phyloP scores from a whole-genome alignment of 2,329 filamentous ascomycete species.

The Aaosphaeria arxii region DNA sequence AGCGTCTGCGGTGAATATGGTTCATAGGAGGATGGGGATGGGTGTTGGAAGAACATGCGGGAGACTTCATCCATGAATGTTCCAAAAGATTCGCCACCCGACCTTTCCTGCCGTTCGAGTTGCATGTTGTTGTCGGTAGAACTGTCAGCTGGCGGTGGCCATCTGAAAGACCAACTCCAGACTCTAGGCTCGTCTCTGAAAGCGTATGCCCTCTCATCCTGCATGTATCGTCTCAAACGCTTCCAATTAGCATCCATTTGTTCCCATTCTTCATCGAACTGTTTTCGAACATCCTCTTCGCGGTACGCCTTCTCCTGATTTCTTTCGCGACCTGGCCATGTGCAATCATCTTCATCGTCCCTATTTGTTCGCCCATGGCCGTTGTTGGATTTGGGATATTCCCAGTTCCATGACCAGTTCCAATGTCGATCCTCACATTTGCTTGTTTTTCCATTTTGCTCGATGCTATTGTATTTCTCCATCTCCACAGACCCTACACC shows the following conservation, averaged over 20 bases:
- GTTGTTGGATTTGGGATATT: slow-evolving; percentile 20
- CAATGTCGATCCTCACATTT: slow-evolving; percentile 32
- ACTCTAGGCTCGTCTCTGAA: slow-evolving; percentile 5
- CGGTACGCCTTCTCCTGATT: no score
- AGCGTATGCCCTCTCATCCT: slow-evolving; percentile 2
- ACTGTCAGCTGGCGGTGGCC: slow-evolving; percentile 15
- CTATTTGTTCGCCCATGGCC: no score
- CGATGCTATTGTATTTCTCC: not conserved
- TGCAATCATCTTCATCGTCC: no score
- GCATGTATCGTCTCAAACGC: slow-evolving; percentile 3
- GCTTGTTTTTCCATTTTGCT: slow-evolving; percentile 16
- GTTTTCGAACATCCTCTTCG: not conserved
- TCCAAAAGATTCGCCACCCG: slow-evolving; percentile 4
- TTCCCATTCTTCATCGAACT: slow-evolving; percentile 2
- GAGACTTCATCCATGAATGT: slow-evolving; percentile 3
- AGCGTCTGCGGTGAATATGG: slow-evolving; percentile 55
- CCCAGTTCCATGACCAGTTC: slow-evolving; percentile 35
- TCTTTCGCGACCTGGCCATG: no score
- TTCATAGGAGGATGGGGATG: slow-evolving; percentile 6
- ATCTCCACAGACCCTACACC: not conserved
- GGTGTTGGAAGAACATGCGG: slow-evolving; percentile 13
- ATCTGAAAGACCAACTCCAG: slow-evolving; percentile 14
- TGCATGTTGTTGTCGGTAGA: not conserved
- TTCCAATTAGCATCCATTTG: slow-evolving; percentile 2
- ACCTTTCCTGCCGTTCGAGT: not conserved